These are phyloP conservation scores for Paecilomyces dactylethromorphus DNA, from an alignment of 2,329 filamentous ascomycete genomes.

Conservation along the genomic window DNA sequence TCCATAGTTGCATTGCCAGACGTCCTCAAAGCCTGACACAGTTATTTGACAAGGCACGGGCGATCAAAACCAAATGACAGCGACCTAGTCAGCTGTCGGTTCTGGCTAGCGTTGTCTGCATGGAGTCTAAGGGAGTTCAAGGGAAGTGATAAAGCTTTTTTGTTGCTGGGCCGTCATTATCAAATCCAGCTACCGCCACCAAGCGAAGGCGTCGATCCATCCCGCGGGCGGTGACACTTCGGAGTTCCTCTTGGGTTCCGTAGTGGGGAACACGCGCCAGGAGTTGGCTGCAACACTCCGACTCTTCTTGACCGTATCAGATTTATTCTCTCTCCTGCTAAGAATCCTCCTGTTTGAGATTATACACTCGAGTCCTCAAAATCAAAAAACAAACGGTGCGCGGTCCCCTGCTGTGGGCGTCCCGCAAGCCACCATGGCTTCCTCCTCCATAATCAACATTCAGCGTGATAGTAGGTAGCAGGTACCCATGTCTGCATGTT, in stretches of 20 bases:
- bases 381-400: neutral
- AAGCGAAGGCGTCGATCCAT: slow-evolving; percentile 4
- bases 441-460: slow-evolving; percentile 75
- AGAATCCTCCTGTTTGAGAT: neutral
- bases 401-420: slow-evolving; percentile 20
- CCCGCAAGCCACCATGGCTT: slow-evolving; percentile 60
- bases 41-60: neutral
- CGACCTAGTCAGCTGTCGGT: neutral
- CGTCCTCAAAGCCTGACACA: neutral
- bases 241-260: neutral
- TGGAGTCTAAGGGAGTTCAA: neutral
- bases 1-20: slow-evolving; percentile 36
- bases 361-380: neutral
- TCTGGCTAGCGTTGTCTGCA: neutral
- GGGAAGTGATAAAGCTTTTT: neutral
- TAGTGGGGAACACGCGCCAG: neutral
- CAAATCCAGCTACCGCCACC: slow-evolving; percentile 2
- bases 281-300: neutral
- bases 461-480: slow-evolving; percentile 64
- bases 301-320: neutral
- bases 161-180: neutral
- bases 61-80: neutral
- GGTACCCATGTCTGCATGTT: neutral
- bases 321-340: neutral
- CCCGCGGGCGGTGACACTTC: neutral